These are phyloP conservation scores for Arthrobotrys pseudoclavata DNA, from an alignment of 2,329 filamentous ascomycete genomes.

Conservation along the genomic window DNA sequence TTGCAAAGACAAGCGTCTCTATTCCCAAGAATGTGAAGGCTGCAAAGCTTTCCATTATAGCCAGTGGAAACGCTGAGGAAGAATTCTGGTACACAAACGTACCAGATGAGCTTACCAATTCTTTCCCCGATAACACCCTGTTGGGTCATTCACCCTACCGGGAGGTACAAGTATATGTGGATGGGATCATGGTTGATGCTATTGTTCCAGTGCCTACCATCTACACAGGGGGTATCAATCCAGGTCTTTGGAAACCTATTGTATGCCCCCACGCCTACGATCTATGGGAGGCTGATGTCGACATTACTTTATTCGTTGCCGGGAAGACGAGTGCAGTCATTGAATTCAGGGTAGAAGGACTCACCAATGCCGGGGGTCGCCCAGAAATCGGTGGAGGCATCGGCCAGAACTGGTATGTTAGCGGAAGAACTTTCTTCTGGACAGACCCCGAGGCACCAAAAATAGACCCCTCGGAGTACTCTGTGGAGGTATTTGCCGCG, in stretches of 20 bases:
- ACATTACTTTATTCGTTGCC: constrained; percentile 77
- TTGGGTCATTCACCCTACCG: constrained; percentile 80
- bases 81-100: constrained; percentile 91
- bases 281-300: constrained; percentile 82
- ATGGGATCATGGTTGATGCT: constrained; percentile 79
- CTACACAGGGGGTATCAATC: constrained; percentile 84
- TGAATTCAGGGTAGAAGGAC: constrained; percentile 42
- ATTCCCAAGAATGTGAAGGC: constrained; percentile 77
- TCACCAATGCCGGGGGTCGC: constrained; percentile 3
- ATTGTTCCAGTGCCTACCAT: constrained; percentile 86
- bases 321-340: constrained; percentile 42
- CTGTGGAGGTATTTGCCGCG: constrained; percentile 5
- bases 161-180: constrained; percentile 82
- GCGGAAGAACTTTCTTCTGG: constrained; percentile 86
- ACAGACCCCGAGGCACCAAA: constrained; percentile 70
- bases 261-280: constrained; percentile 85
- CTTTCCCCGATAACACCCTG: constrained; percentile 73
- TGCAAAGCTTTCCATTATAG: constrained; percentile 81
- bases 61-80: constrained; percentile 80
- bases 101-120: constrained; percentile 72
- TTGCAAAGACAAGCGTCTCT: constrained; percentile 65
- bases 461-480: constrained; percentile 66
- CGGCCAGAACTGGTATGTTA: constrained; percentile 79
- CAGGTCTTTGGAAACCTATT: constrained; percentile 81
- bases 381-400: constrained; percentile 66